phyloP scores from a whole-genome alignment of 2,329 filamentous ascomycete genomes.

The Aspergillus latus region DNA sequence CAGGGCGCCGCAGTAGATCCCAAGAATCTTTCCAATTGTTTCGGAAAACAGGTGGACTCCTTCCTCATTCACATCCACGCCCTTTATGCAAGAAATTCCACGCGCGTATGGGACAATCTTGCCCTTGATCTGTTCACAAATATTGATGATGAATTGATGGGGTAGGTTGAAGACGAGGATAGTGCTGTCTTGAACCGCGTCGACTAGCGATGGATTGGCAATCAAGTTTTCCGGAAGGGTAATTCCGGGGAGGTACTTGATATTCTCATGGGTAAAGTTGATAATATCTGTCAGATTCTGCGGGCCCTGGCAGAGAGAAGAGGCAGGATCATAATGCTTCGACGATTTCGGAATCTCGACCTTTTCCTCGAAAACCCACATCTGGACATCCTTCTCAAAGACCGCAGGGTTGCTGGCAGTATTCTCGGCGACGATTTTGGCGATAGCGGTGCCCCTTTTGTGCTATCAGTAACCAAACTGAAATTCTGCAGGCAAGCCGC shows the following conservation, averaged over 20 bases:
- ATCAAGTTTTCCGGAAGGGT: conserved; percentile 70
- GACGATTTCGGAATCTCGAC: conserved; percentile 71
- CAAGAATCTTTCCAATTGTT: conserved; percentile 84
- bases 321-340: conserved; percentile 73
- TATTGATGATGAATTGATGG: conserved; percentile 82
- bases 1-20: conserved; percentile 94
- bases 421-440: conserved; percentile 96
- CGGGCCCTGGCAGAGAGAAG: conserved; percentile 68
- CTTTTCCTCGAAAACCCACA: conserved; percentile 99
- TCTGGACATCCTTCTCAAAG: conserved; percentile 87
- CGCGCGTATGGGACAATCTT: conserved; percentile 89
- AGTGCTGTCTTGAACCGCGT: conserved; percentile 78
- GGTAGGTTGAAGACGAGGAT: conserved; percentile 97
- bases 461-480: conserved; percentile 71
- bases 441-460: conserved; percentile 91
- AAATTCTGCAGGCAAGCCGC: neutral
- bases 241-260: conserved; percentile 95
- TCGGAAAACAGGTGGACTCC: conserved; percentile 90
- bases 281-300: conserved; percentile 90
- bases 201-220: conserved; percentile 50
- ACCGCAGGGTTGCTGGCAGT: conserved; percentile 72
- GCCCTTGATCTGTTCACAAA: conserved; percentile 80
- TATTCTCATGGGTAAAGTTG: conserved; percentile 90
- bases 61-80: conserved; percentile 85
- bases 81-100: conserved; percentile 97